phyloP scores from a whole-genome alignment of 306 rosid species.

The Vigna radiata region DNA sequence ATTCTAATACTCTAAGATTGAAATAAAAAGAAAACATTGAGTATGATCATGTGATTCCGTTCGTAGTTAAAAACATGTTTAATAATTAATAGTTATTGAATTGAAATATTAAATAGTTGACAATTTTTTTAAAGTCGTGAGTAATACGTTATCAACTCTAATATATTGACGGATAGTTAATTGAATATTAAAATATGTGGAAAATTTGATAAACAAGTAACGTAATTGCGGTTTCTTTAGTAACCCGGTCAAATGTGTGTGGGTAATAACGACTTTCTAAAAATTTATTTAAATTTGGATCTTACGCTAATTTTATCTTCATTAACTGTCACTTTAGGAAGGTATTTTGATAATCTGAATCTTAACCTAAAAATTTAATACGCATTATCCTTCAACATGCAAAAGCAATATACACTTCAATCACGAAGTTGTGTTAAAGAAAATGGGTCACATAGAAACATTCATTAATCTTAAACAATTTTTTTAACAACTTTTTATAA shows the following conservation, averaged over 20 bases:
- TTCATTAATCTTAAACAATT: too few species aligned
- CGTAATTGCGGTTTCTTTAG: too few species aligned
- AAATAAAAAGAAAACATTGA: too few species aligned
- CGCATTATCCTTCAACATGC: too few species aligned
- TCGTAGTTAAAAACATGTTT: neutral
- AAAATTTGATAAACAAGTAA: too few species aligned
- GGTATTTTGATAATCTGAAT: neutral
- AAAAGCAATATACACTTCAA: too few species aligned
- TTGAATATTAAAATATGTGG: neutral
- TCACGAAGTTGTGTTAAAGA: neutral
- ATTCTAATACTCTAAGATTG: too few species aligned
- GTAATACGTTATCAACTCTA: neutral
- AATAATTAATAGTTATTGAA: neutral
- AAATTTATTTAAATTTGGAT: neutral
- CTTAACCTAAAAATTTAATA: neutral
- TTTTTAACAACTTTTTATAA: too few species aligned
- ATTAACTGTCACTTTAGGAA: neutral
- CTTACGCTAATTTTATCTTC: neutral
- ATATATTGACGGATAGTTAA: too few species aligned
- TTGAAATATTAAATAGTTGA: neutral
- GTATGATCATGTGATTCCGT: too few species aligned
- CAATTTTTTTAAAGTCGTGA: neutral
- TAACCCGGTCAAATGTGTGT: too few species aligned
- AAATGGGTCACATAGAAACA: neutral
- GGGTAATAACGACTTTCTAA: neutral